Conservation (phyloP, 2,329 filamentous ascomycete species). For the Penicillium sp. region DNA sequence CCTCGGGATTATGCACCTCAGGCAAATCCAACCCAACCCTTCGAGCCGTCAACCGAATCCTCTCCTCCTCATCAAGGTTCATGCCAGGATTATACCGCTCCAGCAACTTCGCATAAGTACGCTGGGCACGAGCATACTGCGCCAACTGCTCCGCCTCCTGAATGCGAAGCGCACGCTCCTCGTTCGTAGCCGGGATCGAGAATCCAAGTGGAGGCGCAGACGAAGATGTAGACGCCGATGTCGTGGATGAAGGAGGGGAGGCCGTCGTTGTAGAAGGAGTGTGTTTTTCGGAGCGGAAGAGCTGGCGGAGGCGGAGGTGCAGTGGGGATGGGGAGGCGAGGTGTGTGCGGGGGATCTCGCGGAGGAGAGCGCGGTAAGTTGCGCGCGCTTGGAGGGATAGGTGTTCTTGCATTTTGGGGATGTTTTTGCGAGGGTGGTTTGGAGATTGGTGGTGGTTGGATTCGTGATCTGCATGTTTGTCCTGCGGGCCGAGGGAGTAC, state of each 20-base stretch:
- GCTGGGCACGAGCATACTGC: constrained; percentile 76
- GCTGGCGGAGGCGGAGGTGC: constrained; percentile 61
- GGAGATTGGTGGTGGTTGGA: neutral
- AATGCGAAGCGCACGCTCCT: constrained; percentile 24
- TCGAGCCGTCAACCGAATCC: constrained; percentile 73
- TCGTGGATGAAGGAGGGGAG: constrained; percentile 1
- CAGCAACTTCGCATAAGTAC: constrained; percentile 70
- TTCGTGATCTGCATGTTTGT: no score
- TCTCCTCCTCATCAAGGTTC: constrained; percentile 77
- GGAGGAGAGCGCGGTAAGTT: constrained; percentile 80
- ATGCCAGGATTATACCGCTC: constrained; percentile 94
- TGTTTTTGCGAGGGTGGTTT: neutral
- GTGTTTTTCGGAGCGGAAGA: constrained; percentile 47
- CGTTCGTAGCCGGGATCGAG: constrained; percentile 9
- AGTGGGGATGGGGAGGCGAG: constrained; percentile 60
- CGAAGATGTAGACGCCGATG: neutral
- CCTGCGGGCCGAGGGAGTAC: no score
- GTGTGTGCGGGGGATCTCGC: constrained; percentile 73
- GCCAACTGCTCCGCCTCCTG: constrained; percentile 69
- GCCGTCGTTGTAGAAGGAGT: constrained; percentile 17
- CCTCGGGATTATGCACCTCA: constrained; percentile 46
- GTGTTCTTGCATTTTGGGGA: constrained; percentile 18
- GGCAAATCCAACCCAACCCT: constrained; percentile 89
- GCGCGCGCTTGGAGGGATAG: constrained; percentile 52
- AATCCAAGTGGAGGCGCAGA: constrained; percentile 9